phyloP scores from a whole-genome alignment of 1,284 basidiomycete species.

The Pterulicium gracile region DNA sequence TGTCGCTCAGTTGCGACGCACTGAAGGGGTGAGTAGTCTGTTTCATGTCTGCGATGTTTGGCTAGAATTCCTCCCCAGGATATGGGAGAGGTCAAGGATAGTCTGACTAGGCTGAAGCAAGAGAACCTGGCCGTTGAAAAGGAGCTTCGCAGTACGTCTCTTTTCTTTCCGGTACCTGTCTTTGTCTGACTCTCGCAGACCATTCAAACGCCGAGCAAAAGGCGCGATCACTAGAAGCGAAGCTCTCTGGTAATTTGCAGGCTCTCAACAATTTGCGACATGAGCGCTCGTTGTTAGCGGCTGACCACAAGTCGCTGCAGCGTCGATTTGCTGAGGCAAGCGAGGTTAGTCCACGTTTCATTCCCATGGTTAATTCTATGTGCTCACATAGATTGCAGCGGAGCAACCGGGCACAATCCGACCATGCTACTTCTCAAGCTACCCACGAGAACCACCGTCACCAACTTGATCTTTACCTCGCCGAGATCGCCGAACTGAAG shows the following conservation, averaged over 20 bases:
- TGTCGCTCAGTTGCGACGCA: slow-evolving; percentile 48
- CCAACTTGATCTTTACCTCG: slow-evolving; percentile 56
- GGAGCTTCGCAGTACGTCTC: slow-evolving; percentile 48
- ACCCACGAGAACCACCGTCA: slow-evolving; percentile 62
- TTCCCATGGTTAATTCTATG: background rate
- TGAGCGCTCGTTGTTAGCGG: slow-evolving; percentile 55
- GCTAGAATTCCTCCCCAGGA: slow-evolving; percentile 34
- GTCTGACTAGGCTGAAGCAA: slow-evolving; percentile 56
- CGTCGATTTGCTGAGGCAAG: slow-evolving; percentile 49
- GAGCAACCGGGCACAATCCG: slow-evolving; percentile 47
- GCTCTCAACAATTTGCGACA: slow-evolving; percentile 63
- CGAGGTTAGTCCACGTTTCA: slow-evolving; percentile 34
- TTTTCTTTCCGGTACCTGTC: background rate
- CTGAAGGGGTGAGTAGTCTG: slow-evolving; percentile 44
- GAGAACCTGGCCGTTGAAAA: slow-evolving; percentile 59
- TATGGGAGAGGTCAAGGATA: slow-evolving; percentile 60
- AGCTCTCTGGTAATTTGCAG: slow-evolving; percentile 52
- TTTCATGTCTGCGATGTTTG: background rate
- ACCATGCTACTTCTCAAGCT: slow-evolving; percentile 48
- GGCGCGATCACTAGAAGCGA: slow-evolving; percentile 50
- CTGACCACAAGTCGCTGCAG: slow-evolving; percentile 63
- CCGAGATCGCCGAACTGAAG: slow-evolving; percentile 66
- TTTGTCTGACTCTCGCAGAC: slow-evolving; percentile 19
- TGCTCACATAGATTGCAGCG: slow-evolving; percentile 25
- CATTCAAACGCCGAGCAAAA: slow-evolving; percentile 60